These are phyloP conservation scores for Pinus albicaulis DNA, from an alignment of 75 land plant genomes.

Conservation along the genomic window DNA sequence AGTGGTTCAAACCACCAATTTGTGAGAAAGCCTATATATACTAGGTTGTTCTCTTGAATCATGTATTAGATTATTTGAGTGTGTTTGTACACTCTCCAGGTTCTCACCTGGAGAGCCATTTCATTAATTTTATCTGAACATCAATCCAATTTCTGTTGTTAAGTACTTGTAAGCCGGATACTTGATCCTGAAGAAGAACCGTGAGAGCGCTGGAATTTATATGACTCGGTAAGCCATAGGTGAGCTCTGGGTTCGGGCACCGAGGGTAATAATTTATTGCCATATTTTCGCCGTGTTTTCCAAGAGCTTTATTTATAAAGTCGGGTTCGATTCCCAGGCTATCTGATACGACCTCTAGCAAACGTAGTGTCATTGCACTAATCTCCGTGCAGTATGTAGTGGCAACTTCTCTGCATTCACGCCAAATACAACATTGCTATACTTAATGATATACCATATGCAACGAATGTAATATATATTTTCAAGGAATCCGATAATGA, in stretches of 20 bases:
- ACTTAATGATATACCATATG: too few relatives aligned
- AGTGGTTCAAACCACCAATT: too few relatives aligned
- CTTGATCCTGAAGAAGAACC: constrained; percentile 53
- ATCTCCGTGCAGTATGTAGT: constrained; percentile 23
- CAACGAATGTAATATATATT: neutral
- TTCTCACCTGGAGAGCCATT: too few relatives aligned
- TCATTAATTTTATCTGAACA: too few relatives aligned
- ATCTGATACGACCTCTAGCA: constrained; percentile 49
- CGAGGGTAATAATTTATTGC: constrained; percentile 51
- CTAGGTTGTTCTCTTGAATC: too few relatives aligned
- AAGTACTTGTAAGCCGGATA: constrained; percentile 51
- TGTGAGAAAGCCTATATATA: too few relatives aligned
- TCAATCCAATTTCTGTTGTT: constrained; percentile 33
- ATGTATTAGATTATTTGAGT: too few relatives aligned
- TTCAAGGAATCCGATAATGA: too few relatives aligned
- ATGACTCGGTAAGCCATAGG: constrained; percentile 44
- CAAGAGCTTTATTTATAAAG: constrained; percentile 26
- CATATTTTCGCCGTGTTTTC: constrained; percentile 30
- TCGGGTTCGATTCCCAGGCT: constrained; percentile 44
- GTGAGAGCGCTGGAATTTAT: constrained; percentile 51
- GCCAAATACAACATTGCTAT: neutral
- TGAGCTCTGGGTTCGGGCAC: constrained; percentile 50
- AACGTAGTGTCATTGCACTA: constrained; percentile 19
- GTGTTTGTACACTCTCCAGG: too few relatives aligned
- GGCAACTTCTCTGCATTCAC: constrained; percentile 26